A percentile compares a stretch with the other conserved stretches of the same genome.
Conservation (phyloP, 192 early-diverging fungal species). For the Coemansia sp. region DNA sequence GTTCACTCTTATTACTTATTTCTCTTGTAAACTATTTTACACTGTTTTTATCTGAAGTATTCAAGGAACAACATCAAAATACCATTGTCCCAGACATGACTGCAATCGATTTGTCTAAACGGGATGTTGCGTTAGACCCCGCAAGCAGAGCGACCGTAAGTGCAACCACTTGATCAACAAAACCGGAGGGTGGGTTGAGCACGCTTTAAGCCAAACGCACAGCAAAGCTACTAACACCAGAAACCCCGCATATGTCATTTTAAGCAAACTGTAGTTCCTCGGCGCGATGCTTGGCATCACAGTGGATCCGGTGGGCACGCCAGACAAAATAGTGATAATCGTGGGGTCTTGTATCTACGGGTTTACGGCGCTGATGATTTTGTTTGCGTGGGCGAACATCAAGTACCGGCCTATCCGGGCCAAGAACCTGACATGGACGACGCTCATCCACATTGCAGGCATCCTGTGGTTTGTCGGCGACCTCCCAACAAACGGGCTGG, state of each 20-base stretch:
- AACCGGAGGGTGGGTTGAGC: neutral
- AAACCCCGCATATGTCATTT: too few species aligned
- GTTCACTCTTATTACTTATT: neutral
- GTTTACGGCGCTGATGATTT: slow-evolving; percentile 28
- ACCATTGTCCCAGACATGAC: neutral
- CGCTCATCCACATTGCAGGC: slow-evolving; percentile 32
- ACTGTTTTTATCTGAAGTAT: neutral
- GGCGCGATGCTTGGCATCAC: slow-evolving; percentile 1
- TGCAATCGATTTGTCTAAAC: neutral
- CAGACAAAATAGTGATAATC: slow-evolving; percentile 24
- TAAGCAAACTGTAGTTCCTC: slow-evolving; percentile 16
- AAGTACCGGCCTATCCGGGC: slow-evolving; percentile 52
- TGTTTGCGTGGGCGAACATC: slow-evolving; percentile 45
- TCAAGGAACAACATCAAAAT: neutral
- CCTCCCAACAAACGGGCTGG: slow-evolving; percentile 40
- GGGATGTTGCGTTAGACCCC: neutral
- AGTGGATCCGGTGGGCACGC: slow-evolving; percentile 15
- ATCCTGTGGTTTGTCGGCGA: slow-evolving; percentile 52
- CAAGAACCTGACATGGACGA: slow-evolving; percentile 42
- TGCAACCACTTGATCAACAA: neutral
- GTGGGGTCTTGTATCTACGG: slow-evolving; percentile 22
- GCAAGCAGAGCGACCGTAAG: slow-evolving; percentile 7
- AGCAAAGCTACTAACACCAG: too few species aligned
- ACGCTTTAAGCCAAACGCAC: neutral
- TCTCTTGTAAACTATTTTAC: neutral